Conservation (phyloP, 768 basidiomycete species). For the Boletus reticulatus region DNA sequence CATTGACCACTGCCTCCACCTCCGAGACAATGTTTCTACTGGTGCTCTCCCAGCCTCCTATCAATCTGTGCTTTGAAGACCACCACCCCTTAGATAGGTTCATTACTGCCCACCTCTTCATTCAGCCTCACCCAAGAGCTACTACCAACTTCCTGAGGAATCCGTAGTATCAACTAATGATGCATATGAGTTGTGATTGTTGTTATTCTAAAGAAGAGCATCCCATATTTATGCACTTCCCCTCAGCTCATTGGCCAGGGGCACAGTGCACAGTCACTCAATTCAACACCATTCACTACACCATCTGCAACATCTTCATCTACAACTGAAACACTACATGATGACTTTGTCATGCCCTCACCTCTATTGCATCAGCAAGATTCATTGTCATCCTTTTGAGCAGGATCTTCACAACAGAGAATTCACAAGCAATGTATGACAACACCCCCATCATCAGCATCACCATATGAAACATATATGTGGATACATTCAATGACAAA, state of each 20-base stretch:
- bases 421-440: constrained; percentile 23
- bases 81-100: constrained; percentile 50
- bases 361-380: constrained; percentile 46
- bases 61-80: constrained; percentile 33
- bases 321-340: constrained; percentile 13
- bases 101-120: constrained; percentile 45
- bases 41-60: constrained; percentile 26
- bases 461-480: too few relatives aligned
- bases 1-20: constrained; percentile 55
- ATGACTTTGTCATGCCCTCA: constrained; percentile 39
- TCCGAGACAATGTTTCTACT: constrained; percentile 27
- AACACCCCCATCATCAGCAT: constrained; percentile 35
- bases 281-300: constrained; percentile 14
- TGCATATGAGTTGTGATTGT: constrained; percentile 35
- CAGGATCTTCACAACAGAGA: constrained; percentile 23
- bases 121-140: constrained; percentile 51
- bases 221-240: constrained; percentile 75
- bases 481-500: too few relatives aligned
- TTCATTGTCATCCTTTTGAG: constrained; percentile 40
- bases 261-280: constrained; percentile 25
- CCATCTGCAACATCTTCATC: constrained; percentile 9
- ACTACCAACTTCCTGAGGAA: constrained; percentile 58
- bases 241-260: constrained; percentile 35
- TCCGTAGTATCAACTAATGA: constrained; percentile 51
- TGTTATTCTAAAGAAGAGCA: constrained; percentile 69